Evolutionary conservation across 2,329 filamentous ascomycete species (phyloP).

Genomic region (Erysiphe pulchra): DNA sequence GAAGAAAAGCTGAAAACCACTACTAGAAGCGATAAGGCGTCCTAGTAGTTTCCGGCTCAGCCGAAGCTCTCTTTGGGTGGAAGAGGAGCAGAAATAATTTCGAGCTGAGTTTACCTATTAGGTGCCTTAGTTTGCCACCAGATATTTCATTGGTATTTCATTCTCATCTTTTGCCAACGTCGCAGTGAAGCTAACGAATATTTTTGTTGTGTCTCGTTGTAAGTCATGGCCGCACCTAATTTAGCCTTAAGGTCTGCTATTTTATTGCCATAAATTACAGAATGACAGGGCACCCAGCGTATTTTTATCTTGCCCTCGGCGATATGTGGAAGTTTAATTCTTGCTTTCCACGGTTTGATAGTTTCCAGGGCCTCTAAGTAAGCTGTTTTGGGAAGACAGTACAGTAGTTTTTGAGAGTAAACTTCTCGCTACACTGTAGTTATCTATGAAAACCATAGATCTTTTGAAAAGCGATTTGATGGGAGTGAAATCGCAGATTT

Average conservation of each 20-base stretch:
- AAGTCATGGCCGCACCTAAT: not conserved
- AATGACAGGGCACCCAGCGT: not conserved
- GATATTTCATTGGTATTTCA: not conserved
- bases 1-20: too few species aligned
- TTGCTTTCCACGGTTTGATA: not conserved
- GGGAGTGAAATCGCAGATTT: too few species aligned
- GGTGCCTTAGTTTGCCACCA: not conserved
- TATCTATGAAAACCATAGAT: too few species aligned
- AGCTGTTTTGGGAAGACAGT: not conserved
- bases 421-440: not conserved
- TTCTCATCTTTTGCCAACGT: not conserved
- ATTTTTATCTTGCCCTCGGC: not conserved
- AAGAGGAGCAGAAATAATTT: not conserved
- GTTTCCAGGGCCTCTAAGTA: not conserved
- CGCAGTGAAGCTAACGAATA: not conserved
- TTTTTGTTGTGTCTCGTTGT: not conserved
- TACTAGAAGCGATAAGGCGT: not conserved
- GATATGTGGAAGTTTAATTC: not conserved
- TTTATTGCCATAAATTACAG: not conserved
- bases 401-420: not conserved
- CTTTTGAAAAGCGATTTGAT: too few species aligned
- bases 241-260: not conserved
- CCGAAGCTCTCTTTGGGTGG: not conserved
- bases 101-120: not conserved
- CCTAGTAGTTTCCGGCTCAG: not conserved